These are phyloP conservation scores for Melaleuca quinquenervia DNA, from an alignment of 345 rosid genomes.

Conservation along the genomic window DNA sequence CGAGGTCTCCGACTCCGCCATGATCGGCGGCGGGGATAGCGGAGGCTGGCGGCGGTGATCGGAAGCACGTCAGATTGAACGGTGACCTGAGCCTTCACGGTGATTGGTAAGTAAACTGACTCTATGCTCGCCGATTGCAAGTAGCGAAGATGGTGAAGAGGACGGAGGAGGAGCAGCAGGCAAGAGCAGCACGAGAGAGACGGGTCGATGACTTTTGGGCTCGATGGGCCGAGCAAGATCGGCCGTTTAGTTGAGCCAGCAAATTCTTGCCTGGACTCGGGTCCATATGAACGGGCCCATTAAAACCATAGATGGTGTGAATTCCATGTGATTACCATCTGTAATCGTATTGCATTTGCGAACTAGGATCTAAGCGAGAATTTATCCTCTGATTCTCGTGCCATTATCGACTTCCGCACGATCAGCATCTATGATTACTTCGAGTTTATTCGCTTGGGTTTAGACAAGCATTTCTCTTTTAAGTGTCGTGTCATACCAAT, in stretches of 20 bases:
- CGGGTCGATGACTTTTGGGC: background rate
- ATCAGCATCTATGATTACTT: background rate
- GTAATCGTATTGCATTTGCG: background rate
- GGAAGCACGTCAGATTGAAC: background rate
- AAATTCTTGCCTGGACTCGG: background rate
- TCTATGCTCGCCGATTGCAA: background rate
- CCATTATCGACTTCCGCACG: background rate
- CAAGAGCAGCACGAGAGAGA: background rate
- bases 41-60: background rate
- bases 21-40: background rate
- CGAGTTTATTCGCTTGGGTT: background rate
- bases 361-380: background rate
- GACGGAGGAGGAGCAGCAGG: background rate
- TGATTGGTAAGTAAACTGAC: background rate
- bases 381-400: background rate
- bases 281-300: background rate
- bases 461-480: background rate
- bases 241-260: background rate
- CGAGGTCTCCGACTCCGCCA: slow-evolving; percentile 13
- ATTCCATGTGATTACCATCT: background rate
- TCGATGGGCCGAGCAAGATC: background rate
- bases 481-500: background rate
- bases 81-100: background rate
- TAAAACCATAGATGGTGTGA: rapidly evolving
- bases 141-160: background rate